These are phyloP conservation scores for Cucurbita ficifolia DNA, from an alignment of 306 rosid species.

Conservation along the genomic window DNA sequence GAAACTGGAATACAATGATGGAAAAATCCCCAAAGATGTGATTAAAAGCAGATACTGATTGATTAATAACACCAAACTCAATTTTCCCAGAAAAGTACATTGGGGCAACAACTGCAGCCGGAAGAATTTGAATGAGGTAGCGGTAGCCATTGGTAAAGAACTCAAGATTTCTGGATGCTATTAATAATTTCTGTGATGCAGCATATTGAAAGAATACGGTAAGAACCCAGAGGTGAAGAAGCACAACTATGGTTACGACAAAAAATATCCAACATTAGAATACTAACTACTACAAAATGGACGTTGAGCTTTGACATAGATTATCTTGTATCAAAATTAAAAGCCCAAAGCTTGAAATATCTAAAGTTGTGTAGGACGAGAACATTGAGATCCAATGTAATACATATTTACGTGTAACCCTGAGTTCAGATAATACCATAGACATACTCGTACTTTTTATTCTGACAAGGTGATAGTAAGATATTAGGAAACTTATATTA, in stretches of 20 bases:
- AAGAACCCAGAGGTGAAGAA: not conserved
- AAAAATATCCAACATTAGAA: not conserved
- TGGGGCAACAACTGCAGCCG: conserved; percentile 97
- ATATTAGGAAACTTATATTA: not conserved
- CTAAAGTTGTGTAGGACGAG: not conserved
- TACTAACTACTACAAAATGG: not conserved
- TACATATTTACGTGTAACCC: not conserved
- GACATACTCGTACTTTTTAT: not conserved
- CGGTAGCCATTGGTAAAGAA: conserved; percentile 94
- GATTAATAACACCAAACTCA: conserved; percentile 95
- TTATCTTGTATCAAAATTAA: not conserved
- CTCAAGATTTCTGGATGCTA: conserved; percentile 87
- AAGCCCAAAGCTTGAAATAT: not conserved
- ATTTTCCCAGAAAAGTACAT: conserved; percentile 92
- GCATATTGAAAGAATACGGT: conserved; percentile 3
- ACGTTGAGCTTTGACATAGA: not conserved
- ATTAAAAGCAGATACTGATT: conserved; percentile 90
- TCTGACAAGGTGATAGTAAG: not conserved
- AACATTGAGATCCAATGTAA: not conserved
- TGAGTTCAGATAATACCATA: not conserved
- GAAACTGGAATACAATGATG: conserved; percentile 83
- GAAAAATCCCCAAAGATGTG: conserved; percentile 91
- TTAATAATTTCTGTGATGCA: conserved; percentile 55
- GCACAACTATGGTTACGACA: not conserved
- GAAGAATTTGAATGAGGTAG: conserved; percentile 84